These are phyloP conservation scores for Penicillium expansum DNA, from an alignment of 2,329 filamentous ascomycete genomes.

Conservation along the genomic window DNA sequence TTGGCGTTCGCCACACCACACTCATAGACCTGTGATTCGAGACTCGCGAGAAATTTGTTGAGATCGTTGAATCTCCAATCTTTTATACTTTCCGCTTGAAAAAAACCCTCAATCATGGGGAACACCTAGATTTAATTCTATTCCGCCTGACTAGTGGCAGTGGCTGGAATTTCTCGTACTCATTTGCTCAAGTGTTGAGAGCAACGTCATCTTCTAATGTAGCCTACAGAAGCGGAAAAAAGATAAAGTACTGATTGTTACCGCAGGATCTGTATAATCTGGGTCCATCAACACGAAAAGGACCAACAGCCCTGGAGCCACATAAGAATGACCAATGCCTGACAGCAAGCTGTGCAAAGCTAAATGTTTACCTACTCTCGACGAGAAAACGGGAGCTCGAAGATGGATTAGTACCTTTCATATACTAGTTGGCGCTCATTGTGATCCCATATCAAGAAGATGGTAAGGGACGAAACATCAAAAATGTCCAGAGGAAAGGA, in stretches of 20 bases:
- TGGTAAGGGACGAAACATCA: background rate
- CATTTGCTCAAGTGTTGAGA: background rate
- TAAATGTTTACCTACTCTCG: background rate
- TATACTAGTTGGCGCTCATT: background rate
- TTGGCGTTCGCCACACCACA: background rate
- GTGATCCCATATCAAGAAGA: background rate
- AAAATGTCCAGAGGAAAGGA: background rate
- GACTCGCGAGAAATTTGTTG: background rate
- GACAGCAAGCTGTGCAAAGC: background rate
- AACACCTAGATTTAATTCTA: background rate
- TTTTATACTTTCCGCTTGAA: background rate
- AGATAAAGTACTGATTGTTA: background rate
- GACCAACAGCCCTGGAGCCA: background rate
- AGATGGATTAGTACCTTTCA: background rate
- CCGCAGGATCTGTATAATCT: background rate
- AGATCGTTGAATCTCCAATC: background rate
- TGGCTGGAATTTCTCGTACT: too few relatives aligned
- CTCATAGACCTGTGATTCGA: background rate
- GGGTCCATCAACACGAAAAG: background rate
- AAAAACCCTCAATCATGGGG: background rate
- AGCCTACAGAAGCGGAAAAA: background rate
- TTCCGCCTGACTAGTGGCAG: background rate
- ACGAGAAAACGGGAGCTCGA: background rate
- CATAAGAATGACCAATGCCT: background rate
- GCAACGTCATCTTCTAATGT: background rate